A percentile compares a stretch with the other conserved stretches of the same genome.
These are phyloP conservation scores for Fraxinus albicans DNA, from an alignment of 305 asterid genomes.

Conservation along the genomic window DNA sequence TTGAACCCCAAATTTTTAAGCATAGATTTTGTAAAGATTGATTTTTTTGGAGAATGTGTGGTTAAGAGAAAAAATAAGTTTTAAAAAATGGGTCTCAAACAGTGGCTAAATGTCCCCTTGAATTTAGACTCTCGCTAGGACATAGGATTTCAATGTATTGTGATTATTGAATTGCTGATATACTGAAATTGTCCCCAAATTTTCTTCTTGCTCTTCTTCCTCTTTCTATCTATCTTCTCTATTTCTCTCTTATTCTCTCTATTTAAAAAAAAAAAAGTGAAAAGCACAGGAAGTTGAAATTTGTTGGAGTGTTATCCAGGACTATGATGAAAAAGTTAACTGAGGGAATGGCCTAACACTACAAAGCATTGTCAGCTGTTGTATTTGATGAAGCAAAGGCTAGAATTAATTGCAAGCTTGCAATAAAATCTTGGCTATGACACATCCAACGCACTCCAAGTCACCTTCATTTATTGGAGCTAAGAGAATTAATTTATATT, in stretches of 20 bases:
- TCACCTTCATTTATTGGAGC: not conserved
- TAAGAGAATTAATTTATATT: not conserved
- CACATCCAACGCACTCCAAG: not conserved
- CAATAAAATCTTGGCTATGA: not conserved
- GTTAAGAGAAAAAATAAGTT: not conserved
- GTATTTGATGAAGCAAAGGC: not conserved
- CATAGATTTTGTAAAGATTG: too few relatives aligned
- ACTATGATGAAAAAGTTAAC: not conserved
- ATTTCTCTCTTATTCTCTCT: not conserved
- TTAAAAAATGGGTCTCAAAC: not conserved
- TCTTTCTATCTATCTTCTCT: not conserved
- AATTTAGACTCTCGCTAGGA: not conserved
- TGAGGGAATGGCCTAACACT: not conserved
- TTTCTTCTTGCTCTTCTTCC: not conserved
- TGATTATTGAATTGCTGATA: not conserved
- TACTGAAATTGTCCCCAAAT: not conserved
- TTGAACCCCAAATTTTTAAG: not conserved
- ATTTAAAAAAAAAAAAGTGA: not conserved
- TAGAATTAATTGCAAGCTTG: not conserved
- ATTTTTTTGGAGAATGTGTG: not conserved
- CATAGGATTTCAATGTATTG: not conserved
- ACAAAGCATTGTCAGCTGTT: not conserved
- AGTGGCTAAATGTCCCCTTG: not conserved
- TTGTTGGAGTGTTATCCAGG: not conserved
- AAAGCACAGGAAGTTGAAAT: not conserved